Evolutionary conservation across 2,329 filamentous ascomycete genomes (phyloP).

Genomic region (Plenodomus biglobosus): DNA sequence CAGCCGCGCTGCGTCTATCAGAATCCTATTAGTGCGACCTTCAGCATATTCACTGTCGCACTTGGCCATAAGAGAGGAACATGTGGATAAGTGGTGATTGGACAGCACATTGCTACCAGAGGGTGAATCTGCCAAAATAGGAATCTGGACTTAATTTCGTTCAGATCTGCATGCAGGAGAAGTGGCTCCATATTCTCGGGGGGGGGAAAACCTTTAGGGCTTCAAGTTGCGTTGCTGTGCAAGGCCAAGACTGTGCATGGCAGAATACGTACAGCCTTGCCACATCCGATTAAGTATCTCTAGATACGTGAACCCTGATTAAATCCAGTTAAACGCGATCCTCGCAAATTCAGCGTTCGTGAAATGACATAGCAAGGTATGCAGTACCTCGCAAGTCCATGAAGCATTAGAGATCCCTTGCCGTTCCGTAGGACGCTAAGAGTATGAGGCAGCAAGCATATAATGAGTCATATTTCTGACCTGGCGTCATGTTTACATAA

Average conservation of each 20-base stretch:
- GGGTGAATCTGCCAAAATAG: background rate
- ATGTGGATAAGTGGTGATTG: background rate
- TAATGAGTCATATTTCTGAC: background rate
- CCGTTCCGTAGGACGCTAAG: background rate
- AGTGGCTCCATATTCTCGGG: background rate
- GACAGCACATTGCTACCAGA: background rate
- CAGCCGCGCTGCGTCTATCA: background rate
- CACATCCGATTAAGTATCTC: background rate
- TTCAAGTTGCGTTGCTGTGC: background rate
- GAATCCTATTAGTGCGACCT: background rate
- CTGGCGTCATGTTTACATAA: too few species aligned
- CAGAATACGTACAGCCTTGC: background rate
- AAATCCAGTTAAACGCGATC: background rate
- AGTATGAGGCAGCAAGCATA: background rate
- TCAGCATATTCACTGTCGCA: background rate
- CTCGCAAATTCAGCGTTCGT: background rate
- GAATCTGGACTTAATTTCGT: background rate
- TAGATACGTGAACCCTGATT: background rate
- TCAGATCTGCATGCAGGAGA: background rate
- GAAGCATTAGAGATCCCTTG: background rate
- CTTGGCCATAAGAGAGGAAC: background rate
- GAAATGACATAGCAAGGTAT: background rate
- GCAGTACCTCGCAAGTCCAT: constrained; percentile 1
- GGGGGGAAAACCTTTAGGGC: background rate
- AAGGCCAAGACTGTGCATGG: background rate